Conservation (phyloP, 1,139 yeast genomes). For the Yamadazyma jaroonii region DNA sequence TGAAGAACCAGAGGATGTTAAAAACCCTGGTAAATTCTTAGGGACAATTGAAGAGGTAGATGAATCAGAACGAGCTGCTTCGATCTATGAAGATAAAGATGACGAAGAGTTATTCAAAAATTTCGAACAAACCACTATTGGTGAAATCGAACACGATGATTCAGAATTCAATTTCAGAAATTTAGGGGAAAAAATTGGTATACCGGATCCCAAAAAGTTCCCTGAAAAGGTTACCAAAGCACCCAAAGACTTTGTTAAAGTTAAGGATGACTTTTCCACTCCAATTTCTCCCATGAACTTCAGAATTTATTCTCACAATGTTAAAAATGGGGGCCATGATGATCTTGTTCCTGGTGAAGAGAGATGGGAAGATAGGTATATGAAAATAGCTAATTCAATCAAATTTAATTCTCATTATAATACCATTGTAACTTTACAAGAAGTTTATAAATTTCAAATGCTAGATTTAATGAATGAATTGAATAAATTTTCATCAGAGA, state of each 20-base stretch:
- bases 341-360: slow-evolving; percentile 28
- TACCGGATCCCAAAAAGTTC: slow-evolving; percentile 10
- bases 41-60: slow-evolving; percentile 22
- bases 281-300: slow-evolving; percentile 20
- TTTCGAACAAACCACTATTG: slow-evolving; percentile 11
- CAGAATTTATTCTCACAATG: slow-evolving; percentile 38
- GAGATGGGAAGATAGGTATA: slow-evolving; percentile 27
- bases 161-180: slow-evolving; percentile 10
- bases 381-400: slow-evolving; percentile 27
- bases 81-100: slow-evolving; percentile 15
- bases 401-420: slow-evolving; percentile 22
- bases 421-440: slow-evolving; percentile 35
- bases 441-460: slow-evolving; percentile 33
- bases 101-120: slow-evolving; percentile 14
- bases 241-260: slow-evolving; percentile 16
- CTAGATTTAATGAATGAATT: slow-evolving; percentile 28
- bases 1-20: slow-evolving; percentile 9
- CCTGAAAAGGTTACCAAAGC: slow-evolving; percentile 17
- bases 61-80: slow-evolving; percentile 16
- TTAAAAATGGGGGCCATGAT: slow-evolving; percentile 33
- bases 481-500: slow-evolving; percentile 21
- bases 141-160: slow-evolving; percentile 14
- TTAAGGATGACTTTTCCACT: slow-evolving; percentile 16
- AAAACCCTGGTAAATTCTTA: slow-evolving; percentile 17
- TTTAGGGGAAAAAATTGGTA: slow-evolving; percentile 29